Base-by-base conservation (phyloP, 2,329 filamentous ascomycete species). In the Microdochium trichocladiopsis region DNA sequence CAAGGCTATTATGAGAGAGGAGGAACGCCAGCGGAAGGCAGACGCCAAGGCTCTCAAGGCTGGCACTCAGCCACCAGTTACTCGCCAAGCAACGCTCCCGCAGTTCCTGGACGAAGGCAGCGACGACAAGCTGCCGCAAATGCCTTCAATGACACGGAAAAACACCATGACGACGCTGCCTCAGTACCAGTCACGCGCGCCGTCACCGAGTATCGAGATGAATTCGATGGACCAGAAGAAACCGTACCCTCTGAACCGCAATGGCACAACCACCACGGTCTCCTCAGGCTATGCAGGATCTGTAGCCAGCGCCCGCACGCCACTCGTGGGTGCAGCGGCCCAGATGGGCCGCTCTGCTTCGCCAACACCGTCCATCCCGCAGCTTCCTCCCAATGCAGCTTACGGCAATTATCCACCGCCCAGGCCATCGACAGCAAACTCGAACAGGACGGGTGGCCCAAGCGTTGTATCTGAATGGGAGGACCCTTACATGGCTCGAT, bases 1-100 rank as follows among this genome's bases (percentile, higher is more conserved):
- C 70, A 92, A 90, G 67, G 93, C 91, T 0, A 72, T 97, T 24
- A 87, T 86, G 50, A 90, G 91, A 61, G 87, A 94, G 51, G 84
- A 87, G 65, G 77, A 75, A 55, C 81, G 78, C 60, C 75, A 78
- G 59, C 70, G 71, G 23, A 80, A 74, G 61, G 76, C 73, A 1
- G 79, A 78, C 56, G 52, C 70, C 24, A 78, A 71, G 60, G 72
- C 70, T 18, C 78, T 77, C 3, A 76, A 75, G 63, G 76, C 75
- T 43, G 79, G 81, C 50, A 80, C 79, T 49, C 75, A 77, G 56
- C 63, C 72, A 22, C 67, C 70, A 1, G 58, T 76, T 25, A 74
- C 77, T 41, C 74, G 82, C 52, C 77, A 83, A 60, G 83, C 84
- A n/a, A 91, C 88, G 0, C 64, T 93, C 6, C 90, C 87, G 2